Conservation (phyloP, 108 stramenopile species). For the Cyclostephanos invisitatus region DNA sequence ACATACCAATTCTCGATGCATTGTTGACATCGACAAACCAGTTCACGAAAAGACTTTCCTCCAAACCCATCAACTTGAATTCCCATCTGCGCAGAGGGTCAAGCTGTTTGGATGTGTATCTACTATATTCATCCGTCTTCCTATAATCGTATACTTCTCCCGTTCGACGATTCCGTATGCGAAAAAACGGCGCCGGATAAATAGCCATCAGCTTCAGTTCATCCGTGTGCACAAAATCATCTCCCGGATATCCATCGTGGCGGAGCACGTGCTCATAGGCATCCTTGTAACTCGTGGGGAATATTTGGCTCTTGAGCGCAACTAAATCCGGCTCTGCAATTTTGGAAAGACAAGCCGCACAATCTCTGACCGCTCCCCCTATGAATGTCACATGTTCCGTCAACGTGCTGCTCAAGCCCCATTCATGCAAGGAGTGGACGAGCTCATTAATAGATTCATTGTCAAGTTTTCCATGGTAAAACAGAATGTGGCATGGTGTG, state of each 20-base stretch:
- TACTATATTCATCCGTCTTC: neutral
- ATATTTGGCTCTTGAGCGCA: conserved; percentile 1
- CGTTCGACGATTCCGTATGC: neutral
- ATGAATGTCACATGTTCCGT: neutral
- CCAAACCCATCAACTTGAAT: neutral
- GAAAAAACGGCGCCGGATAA: neutral
- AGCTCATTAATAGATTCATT: conserved; percentile 1
- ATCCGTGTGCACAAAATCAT: neutral
- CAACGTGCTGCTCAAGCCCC: neutral
- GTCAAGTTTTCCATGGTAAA: neutral
- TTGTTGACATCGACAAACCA: conserved; percentile 1
- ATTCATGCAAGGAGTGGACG: neutral
- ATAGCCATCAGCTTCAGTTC: neutral
- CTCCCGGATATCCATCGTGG: neutral
- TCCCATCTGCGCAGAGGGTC: neutral
- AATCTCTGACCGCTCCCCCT: neutral
- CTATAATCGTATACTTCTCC: neutral
- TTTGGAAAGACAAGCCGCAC: neutral
- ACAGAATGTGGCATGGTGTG: too few relatives aligned
- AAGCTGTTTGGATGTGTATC: neutral
- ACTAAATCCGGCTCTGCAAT: neutral
- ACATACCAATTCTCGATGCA: neutral
- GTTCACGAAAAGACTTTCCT: neutral
- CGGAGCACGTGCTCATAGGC: conserved; percentile 18
- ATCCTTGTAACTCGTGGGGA: conserved; percentile 3